Evolutionary conservation across 768 basidiomycete species (phyloP).

Genomic region (Guyanaporus albipodus): DNA sequence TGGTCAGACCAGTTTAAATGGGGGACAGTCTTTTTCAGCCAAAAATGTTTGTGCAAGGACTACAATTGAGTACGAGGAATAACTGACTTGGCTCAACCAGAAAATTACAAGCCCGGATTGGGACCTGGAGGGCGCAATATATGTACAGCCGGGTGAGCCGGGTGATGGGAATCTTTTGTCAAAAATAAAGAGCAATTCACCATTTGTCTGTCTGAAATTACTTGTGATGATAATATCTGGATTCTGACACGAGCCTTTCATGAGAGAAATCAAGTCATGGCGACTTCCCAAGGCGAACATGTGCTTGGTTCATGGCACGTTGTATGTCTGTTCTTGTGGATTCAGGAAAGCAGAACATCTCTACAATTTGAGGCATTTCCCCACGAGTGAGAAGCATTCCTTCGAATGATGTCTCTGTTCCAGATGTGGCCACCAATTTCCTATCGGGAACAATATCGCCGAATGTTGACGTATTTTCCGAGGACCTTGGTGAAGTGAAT

Average conservation of each 20-base stretch:
- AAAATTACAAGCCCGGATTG: too few species aligned
- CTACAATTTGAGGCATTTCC: slow-evolving; percentile 50
- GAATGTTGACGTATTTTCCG: slow-evolving; percentile 2
- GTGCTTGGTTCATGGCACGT: slow-evolving; percentile 62
- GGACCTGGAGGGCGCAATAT: too few species aligned
- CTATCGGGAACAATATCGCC: background rate
- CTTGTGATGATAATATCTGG: slow-evolving; percentile 5
- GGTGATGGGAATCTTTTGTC: background rate
- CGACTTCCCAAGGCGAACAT: slow-evolving; percentile 25
- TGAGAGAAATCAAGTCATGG: slow-evolving; percentile 1
- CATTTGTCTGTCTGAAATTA: slow-evolving; percentile 5
- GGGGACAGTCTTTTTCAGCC: too few species aligned
- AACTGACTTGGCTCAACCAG: too few species aligned
- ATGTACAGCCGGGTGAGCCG: background rate
- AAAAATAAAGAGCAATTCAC: slow-evolving; percentile 13
- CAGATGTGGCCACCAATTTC: slow-evolving; percentile 1
- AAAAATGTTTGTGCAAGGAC: too few species aligned
- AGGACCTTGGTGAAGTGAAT: slow-evolving; percentile 17
- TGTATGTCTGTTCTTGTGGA: slow-evolving; percentile 48
- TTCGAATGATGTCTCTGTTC: slow-evolving; percentile 13
- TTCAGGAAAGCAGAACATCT: slow-evolving; percentile 42
- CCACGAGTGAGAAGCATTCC: slow-evolving; percentile 47
- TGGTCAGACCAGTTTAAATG: too few species aligned
- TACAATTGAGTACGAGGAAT: too few species aligned
- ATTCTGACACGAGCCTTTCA: background rate